Percentiles rank a stretch among this genome's conserved stretches.
Conservation (phyloP, 148 eudicot genomes). For the Amaranthus cruentus region DNA sequence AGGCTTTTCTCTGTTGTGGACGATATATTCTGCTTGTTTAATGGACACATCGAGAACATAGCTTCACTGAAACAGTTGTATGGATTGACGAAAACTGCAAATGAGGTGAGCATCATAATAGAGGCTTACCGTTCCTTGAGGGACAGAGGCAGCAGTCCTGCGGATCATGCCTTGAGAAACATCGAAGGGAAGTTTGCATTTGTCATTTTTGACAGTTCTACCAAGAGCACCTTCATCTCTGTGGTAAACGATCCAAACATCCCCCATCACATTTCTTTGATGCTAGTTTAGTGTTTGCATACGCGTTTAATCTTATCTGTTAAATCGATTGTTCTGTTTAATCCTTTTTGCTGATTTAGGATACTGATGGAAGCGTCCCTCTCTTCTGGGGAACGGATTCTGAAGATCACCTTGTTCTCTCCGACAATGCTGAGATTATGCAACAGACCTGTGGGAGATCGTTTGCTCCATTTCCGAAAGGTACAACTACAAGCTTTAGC, state of each 20-base stretch:
- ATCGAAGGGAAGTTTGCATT: constrained; percentile 81
- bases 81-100: constrained; percentile 78
- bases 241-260: constrained; percentile 44
- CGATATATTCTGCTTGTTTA: constrained; percentile 88
- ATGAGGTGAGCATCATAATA: constrained; percentile 83
- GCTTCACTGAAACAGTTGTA: constrained; percentile 79
- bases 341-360: constrained; percentile 37
- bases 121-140: constrained; percentile 85
- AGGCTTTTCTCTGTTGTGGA: constrained; percentile 84
- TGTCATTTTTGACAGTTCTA: constrained; percentile 62
- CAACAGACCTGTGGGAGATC: constrained; percentile 46
- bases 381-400: constrained; percentile 92
- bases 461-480: constrained; percentile 40
- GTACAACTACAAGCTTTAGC: constrained; percentile 28
- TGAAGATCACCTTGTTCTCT: constrained; percentile 70
- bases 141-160: constrained; percentile 85
- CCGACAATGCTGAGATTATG: constrained; percentile 58
- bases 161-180: constrained; percentile 76
- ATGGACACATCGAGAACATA: constrained; percentile 93
- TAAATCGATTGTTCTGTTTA: neutral
- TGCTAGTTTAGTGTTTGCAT: neutral
- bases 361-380: constrained; percentile 90
- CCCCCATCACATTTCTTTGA: neutral
- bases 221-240: constrained; percentile 66
- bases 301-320: neutral